phyloP scores from a whole-genome alignment of 352 stramenopile species.

The Peronospora tabacina region DNA sequence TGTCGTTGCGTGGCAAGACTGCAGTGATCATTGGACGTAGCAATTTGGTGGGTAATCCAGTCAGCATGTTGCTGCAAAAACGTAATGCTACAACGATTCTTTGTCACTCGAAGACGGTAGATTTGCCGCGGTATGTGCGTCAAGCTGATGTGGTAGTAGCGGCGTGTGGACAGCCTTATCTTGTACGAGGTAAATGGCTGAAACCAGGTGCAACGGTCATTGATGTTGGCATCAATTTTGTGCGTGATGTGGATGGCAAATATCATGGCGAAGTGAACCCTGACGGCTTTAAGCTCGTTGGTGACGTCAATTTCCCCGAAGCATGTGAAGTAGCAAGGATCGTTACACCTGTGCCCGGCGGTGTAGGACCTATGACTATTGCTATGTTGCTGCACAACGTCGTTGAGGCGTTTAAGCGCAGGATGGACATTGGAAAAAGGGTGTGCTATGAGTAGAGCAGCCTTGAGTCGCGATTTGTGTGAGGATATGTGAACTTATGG shows the following conservation, averaged over 20 bases:
- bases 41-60: slow-evolving; percentile 96
- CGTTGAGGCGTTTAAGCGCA: slow-evolving; percentile 62
- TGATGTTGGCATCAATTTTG: slow-evolving; percentile 99
- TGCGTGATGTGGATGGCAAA: slow-evolving; percentile 56
- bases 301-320: slow-evolving; percentile 92
- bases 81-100: slow-evolving; percentile 96
- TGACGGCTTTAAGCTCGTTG: slow-evolving; percentile 94
- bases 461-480: neutral
- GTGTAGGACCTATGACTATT: slow-evolving; percentile 99
- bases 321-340: slow-evolving; percentile 75
- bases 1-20: slow-evolving; percentile 89
- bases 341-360: slow-evolving; percentile 96
- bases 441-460: slow-evolving; percentile 16
- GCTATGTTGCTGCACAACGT: slow-evolving; percentile 91
- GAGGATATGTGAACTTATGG: neutral
- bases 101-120: slow-evolving; percentile 91
- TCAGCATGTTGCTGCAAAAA: slow-evolving; percentile 93
- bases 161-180: slow-evolving; percentile 91
- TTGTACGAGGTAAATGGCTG: slow-evolving; percentile 94
- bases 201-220: slow-evolving; percentile 96
- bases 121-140: slow-evolving; percentile 84
- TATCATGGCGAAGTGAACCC: slow-evolving; percentile 50
- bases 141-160: slow-evolving; percentile 96
- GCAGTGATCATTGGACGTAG: slow-evolving; percentile 95
- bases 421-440: slow-evolving; percentile 34